Evolutionary conservation across 768 basidiomycete species (phyloP), one percentile per base, ranked within the genome.

Genomic region (Serendipita vermifera): DNA sequence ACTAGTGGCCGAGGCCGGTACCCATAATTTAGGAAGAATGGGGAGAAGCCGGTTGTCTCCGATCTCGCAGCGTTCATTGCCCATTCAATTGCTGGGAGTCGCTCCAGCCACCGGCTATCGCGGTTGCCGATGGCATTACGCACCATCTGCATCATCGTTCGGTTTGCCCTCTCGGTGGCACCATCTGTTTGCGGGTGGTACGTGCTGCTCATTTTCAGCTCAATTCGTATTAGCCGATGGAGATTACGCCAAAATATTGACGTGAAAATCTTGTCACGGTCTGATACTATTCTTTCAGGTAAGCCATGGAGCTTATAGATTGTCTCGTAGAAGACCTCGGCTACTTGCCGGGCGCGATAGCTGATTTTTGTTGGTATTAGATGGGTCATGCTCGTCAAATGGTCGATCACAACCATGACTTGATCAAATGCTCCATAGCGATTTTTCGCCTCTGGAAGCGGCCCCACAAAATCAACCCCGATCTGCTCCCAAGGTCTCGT

Each of bases 131-230:
- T 63, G 61, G 62, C 59, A 38, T 58, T 69, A 29, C 58, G 57
- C 0, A 64, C 39, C 11, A 43, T 38, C 38, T 71, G 70, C 38
- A 63, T 66, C 0, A 71, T 55, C 0, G 65, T 72, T 38, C 68
- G 68, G 43, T 71, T 71, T 0, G 65, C 65, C 0, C 65, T 58
- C 58, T 73, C 68, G 14, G 60, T 66, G 0, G 64, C 58, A 2
- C 71, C 70, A 58, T 72, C 67, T 0, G 71, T 72, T 56, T 73
- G 61, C 1, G 69, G 72, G 53, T 73, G 71, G 54, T 61, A 72
- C 2, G 69, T 54, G 0, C 70, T 63, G 33, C 61, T 68, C 62
- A 73, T 60, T 9, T 61, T 61, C 0, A 69, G 60, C 20, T 68
- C 62, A 13, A 64, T 62, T 3, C 69, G 67, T 1, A 67, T 59